Evolutionary conservation across 208 protist genomes (phyloP).

Genomic region (Trypanosoma congolense): DNA sequence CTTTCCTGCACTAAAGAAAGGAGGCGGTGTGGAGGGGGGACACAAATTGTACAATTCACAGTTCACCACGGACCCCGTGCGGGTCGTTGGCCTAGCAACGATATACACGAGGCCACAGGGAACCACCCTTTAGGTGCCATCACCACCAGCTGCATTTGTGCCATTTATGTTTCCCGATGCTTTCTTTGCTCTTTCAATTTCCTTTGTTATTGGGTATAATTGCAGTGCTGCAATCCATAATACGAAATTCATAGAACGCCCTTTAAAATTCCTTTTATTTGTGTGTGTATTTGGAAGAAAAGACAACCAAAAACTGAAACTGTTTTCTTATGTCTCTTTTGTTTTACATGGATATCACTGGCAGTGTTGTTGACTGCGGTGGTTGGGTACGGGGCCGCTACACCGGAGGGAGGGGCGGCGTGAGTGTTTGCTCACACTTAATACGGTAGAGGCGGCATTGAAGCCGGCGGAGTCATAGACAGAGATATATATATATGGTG

Average conservation of each 20-base stretch:
- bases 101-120: constrained; percentile 75
- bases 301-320: no score
- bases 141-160: background rate
- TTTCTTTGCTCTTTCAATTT: constrained; percentile 5
- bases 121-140: constrained; percentile 33
- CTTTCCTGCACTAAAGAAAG: constrained; percentile 29
- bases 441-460: no score
- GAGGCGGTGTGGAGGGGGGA: constrained; percentile 21
- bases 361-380: no score
- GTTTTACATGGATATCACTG: no score
- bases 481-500: no score
- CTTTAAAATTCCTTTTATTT: background rate
- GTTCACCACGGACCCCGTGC: constrained; percentile 83
- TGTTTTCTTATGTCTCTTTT: no score
- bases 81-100: constrained; percentile 74
- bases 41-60: constrained; percentile 82
- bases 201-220: no score
- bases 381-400: no score
- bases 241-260: background rate
- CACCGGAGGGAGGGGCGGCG: no score
- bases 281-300: background rate
- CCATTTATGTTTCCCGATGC: background rate
- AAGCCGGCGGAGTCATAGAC: no score
- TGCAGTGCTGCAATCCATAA: no score
- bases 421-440: no score